These are phyloP conservation scores for Ophioceras dolichostomum DNA, from an alignment of 2,329 filamentous ascomycete species.

Conservation along the genomic window DNA sequence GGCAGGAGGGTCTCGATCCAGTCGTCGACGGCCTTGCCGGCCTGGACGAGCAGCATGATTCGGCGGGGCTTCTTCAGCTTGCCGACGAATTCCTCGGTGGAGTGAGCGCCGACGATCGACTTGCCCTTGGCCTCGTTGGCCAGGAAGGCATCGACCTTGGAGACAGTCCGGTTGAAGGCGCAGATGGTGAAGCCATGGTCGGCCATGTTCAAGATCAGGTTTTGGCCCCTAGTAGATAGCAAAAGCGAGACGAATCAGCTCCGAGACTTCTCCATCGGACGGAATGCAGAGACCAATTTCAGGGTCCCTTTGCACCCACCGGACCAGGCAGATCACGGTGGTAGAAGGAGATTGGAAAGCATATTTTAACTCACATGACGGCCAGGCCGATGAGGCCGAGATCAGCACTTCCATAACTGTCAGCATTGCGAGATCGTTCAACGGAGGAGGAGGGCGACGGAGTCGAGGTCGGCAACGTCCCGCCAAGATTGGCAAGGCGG, in stretches of 20 bases:
- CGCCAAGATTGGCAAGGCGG: conserved; percentile 62
- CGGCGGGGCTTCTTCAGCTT: conserved; percentile 97
- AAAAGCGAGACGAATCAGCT: too few species aligned
- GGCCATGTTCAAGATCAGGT: conserved; percentile 81
- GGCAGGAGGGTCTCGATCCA: conserved; percentile 94
- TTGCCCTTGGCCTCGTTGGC: conserved; percentile 91
- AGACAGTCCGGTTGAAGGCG: conserved; percentile 96
- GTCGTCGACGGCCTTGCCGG: conserved; percentile 93
- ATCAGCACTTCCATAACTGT: conserved; percentile 59
- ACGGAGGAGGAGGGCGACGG: conserved; percentile 8
- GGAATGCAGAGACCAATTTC: too few species aligned
- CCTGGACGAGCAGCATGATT: conserved; percentile 98
- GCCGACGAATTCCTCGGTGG: conserved; percentile 83
- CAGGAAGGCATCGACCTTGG: conserved; percentile 94
- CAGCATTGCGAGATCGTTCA: conserved; percentile 33
- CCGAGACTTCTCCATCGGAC: too few species aligned
- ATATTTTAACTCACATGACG: conserved; percentile 55
- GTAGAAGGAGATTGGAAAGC: background rate
- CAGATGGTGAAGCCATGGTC: conserved; percentile 93
- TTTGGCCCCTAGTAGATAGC: conserved; percentile 49
- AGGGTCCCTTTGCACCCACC: too few species aligned
- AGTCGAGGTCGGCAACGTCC: conserved; percentile 25
- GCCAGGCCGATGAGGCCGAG: conserved; percentile 87
- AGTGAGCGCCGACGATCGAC: conserved; percentile 87
- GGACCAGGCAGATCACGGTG: conserved; percentile 1